Evolutionary conservation across 257 asterid genomes (phyloP).

Genomic region (Jacaranda copaia): DNA sequence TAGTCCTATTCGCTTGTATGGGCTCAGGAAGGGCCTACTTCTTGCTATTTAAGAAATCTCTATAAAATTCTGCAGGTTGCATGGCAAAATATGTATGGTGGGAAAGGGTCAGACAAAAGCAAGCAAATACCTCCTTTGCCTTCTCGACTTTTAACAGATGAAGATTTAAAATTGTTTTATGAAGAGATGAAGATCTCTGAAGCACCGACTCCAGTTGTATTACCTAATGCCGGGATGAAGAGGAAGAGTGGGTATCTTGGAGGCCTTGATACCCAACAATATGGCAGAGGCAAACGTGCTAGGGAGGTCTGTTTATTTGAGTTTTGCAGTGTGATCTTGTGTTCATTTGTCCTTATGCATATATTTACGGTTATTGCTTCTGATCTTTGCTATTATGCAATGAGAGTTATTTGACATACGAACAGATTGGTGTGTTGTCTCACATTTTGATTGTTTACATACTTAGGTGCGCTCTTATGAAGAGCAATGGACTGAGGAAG

Average conservation of each 20-base stretch:
- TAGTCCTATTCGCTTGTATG: conserved; percentile 21
- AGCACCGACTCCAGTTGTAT: conserved; percentile 49
- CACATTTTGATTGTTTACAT: conserved; percentile 39
- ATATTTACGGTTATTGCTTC: not conserved
- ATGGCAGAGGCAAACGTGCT: conserved; percentile 99
- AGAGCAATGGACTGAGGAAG: conserved; percentile 99
- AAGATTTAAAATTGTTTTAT: conserved; percentile 79
- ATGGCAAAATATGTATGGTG: conserved; percentile 70
- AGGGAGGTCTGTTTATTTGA: conserved; percentile 77
- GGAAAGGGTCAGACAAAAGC: conserved; percentile 52
- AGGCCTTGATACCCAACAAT: conserved; percentile 90
- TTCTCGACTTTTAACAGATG: conserved; percentile 82
- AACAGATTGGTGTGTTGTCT: conserved; percentile 1
- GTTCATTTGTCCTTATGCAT: conserved; percentile 23
- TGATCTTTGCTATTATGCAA: conserved; percentile 25
- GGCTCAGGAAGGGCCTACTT: conserved; percentile 26
- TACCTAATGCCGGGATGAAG: conserved; percentile 69
- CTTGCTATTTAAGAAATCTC: conserved; percentile 20
- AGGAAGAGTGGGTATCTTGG: conserved; percentile 82
- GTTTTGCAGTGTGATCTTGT: conserved; percentile 27
- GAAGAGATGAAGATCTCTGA: conserved; percentile 90
- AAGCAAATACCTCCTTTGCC: conserved; percentile 77
- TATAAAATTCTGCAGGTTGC: conserved; percentile 56
- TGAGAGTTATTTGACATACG: conserved; percentile 9
- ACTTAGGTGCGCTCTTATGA: conserved; percentile 91